Conservation (phyloP, 768 basidiomycete species). For the Pleurotus citrinopileatus region DNA sequence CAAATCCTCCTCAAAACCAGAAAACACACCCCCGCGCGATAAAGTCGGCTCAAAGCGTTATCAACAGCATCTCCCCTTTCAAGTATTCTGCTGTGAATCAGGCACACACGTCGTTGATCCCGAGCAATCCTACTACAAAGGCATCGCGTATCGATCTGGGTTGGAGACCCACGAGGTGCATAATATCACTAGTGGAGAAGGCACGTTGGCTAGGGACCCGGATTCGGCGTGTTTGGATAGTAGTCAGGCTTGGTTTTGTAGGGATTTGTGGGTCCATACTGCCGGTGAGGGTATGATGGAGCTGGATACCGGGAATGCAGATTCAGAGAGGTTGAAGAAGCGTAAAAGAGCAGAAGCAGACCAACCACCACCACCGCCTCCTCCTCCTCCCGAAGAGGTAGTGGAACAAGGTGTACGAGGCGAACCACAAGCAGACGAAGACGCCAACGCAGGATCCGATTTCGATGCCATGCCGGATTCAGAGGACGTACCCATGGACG, state of each 20-base stretch:
- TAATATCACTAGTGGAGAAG: slow-evolving; percentile 68
- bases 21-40: slow-evolving; percentile 92
- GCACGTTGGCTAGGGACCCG: slow-evolving; percentile 54
- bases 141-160: slow-evolving; percentile 82
- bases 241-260: slow-evolving; percentile 96
- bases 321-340: slow-evolving; percentile 23
- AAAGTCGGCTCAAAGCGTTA: slow-evolving; percentile 78
- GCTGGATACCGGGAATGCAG: slow-evolving; percentile 35
- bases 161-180: slow-evolving; percentile 52
- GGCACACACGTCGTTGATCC: slow-evolving; percentile 98
- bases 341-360: slow-evolving; percentile 15
- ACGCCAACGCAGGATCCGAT: slow-evolving; percentile 84
- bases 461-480: slow-evolving; percentile 73
- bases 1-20: slow-evolving; percentile 86
- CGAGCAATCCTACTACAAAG: slow-evolving; percentile 91
- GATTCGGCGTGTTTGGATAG: slow-evolving; percentile 93
- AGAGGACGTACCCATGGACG: slow-evolving; percentile 36
- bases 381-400: background rate
- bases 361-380: background rate
- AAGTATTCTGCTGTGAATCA: slow-evolving; percentile 98
- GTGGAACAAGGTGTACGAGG: slow-evolving; percentile 7
- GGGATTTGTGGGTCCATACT: slow-evolving; percentile 93
- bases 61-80: slow-evolving; percentile 91
- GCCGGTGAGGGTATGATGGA: slow-evolving; percentile 75
- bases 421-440: slow-evolving; percentile 45